Base-by-base conservation (phyloP, 345 rosid genomes). In the Boechera stricta region DNA sequence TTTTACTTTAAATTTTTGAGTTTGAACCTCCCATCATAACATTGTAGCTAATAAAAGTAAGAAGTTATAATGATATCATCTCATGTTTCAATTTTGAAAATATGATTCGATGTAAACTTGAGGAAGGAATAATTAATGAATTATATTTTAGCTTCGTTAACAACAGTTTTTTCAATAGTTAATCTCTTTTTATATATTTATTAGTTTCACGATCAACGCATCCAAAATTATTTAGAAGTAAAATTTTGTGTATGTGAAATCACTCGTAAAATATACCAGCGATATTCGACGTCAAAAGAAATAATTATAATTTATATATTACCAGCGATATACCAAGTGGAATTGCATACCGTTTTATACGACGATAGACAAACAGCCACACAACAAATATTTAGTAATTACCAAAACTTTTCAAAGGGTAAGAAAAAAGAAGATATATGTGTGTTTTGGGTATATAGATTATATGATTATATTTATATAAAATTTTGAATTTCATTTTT, bases 361-460 rank as follows among this genome's bases (percentile, higher is more conserved):
- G 71, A 28, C 38, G 53, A 48, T 47, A 64, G 67, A 58, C 31
- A 75, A 31, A 58, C 13, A 59, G 56, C 69, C 79, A 69, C 69
- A 61, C 18, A 68, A 51, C 36, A 13, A 60, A 59, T 29, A 76
- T 9, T 38, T 68, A 52, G 55, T 60, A 68, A 76, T 16, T 51
- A 69, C 32, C 32, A 10, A 57, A 51, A 29, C 11, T 7, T 51
- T 31, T 56, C 36, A 7, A 10, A 6, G 32, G 21, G n/a, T 16
- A 47, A 7, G 13, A n/a, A 47, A 21, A 42, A 28, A 38, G 56
- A 65, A 4, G 0, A 0, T 0, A 18, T 61, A 9, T 51, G 47
- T 10, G 36, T 65, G 12, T 36, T 41, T 35, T 73, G 12, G 56
- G n/a, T 29, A 65, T 24, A 13, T 8, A 28, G 5, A 56, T 10